phyloP scores from a whole-genome alignment of 139 green algal species.

The Volvox reticuliferus region DNA sequence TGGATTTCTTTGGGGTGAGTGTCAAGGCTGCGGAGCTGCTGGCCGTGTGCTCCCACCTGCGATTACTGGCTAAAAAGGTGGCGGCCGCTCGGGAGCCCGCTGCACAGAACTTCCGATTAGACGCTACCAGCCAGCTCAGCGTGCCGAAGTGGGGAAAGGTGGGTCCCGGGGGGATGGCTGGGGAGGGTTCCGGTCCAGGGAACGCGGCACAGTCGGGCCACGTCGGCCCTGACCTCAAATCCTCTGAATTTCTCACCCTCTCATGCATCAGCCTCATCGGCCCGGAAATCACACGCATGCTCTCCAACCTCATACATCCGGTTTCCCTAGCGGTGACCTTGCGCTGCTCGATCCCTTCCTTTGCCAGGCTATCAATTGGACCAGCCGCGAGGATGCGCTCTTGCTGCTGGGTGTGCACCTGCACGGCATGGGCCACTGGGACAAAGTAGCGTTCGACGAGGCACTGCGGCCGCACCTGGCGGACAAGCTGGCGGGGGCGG shows the following conservation, averaged over 20 bases:
- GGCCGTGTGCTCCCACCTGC: conserved; percentile 67
- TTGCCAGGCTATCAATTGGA: conserved; percentile 39
- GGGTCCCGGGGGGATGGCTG: not conserved
- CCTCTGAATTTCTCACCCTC: too few relatives aligned
- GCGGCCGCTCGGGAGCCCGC: conserved; percentile 2
- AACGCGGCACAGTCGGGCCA: too few relatives aligned
- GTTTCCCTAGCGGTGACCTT: too few relatives aligned
- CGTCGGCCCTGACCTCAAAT: too few relatives aligned
- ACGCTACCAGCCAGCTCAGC: conserved; percentile 53
- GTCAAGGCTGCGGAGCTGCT: conserved; percentile 88
- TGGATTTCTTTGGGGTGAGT: conserved; percentile 94
- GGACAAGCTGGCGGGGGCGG: conserved; percentile 77
- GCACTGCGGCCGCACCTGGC: conserved; percentile 69
- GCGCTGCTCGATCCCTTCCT: too few relatives aligned
- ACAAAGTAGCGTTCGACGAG: conserved; percentile 79
- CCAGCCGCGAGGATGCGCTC: conserved; percentile 30
- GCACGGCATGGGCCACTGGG: conserved; percentile 88
- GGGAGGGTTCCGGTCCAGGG: too few relatives aligned
- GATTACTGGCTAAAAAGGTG: conserved; percentile 68
- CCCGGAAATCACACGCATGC: too few relatives aligned
- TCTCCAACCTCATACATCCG: too few relatives aligned
- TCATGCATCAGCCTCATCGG: too few relatives aligned
- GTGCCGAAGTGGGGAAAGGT: conserved; percentile 75
- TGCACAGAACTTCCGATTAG: conserved; percentile 67
- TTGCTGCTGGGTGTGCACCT: conserved; percentile 69